A percentile compares a stretch with the other conserved stretches of the same genome.
Evolutionary conservation across 257 asterid genomes (phyloP).

Genomic region (Petunia axillaris): DNA sequence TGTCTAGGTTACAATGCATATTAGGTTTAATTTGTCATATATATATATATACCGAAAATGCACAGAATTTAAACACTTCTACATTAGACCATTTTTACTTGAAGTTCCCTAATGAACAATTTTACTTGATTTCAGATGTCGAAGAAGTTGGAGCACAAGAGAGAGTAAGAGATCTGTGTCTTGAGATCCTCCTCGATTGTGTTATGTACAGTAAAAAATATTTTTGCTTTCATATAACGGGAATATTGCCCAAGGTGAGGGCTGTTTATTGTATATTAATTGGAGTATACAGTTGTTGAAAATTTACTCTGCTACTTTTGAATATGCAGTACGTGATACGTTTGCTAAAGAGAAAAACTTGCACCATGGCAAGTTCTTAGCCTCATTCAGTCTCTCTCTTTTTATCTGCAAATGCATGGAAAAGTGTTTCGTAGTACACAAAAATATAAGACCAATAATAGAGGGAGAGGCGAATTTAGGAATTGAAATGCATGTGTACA

Average conservation of each 20-base stretch:
- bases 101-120: not conserved
- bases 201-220: conserved; percentile 15
- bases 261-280: not conserved
- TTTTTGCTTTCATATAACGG: not conserved
- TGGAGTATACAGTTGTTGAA: not conserved
- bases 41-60: not conserved
- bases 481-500: too few relatives aligned
- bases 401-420: too few relatives aligned
- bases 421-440: too few relatives aligned
- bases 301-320: not conserved
- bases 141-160: conserved; percentile 17
- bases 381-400: too few relatives aligned
- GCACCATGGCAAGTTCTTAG: not conserved
- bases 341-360: not conserved
- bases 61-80: not conserved
- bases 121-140: conserved; percentile 2
- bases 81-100: not conserved
- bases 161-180: conserved; percentile 1
- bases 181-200: conserved; percentile 21
- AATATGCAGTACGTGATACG: not conserved
- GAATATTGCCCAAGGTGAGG: not conserved
- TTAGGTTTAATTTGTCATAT: too few relatives aligned
- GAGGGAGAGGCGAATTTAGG: too few relatives aligned
- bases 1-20: too few relatives aligned
- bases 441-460: too few relatives aligned